Evolutionary conservation across 1,139 yeast genomes (phyloP), one percentile per base, ranked within the genome.

Genomic region (Yamadazyma membranifaciens): DNA sequence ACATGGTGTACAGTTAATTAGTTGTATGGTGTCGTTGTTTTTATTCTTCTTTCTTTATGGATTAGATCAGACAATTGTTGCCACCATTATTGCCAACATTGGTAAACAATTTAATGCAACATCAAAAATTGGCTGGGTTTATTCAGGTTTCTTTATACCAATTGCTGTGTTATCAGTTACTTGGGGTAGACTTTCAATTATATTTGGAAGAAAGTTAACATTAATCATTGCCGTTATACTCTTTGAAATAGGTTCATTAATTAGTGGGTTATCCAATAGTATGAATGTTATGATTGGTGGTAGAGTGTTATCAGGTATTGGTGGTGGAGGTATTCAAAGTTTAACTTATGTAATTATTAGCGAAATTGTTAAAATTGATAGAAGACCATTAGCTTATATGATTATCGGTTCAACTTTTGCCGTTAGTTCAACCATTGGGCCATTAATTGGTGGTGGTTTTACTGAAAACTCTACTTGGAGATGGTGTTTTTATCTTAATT

Each of bases 401-500:
- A 52, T 69, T 22, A 60, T 81, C 39, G 80, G 81, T 11, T 58
- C 71, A 17, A 69, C 80, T 0, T 81, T 79, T 59, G 73, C 81
- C 9, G 60, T 80, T 1, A 78, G 83, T 1, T 67, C 80, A 16
- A 82, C 72, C 3, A 54, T 73, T 31, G 91, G 89, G 1, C 91
- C 91, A 0, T 65, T 83, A 39, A 54, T 83, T 31, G 89, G 89
- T 22, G 89, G 89, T 25, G 81, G 83, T 1, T 75, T 82, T 50
- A 71, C 86, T 2, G 56, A 78, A 11, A 68, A 76, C 39, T 81
- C 78, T 2, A 66, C 80, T 13, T 85, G 92, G 92, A 70, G 92
- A 56, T 83, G 91, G 91, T 80, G 87, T 51, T 85, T 84, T 57
- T 85, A 80, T 58, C 71, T 85, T 51, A 84, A 83, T 55, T 60